Percentiles rank a stretch among this genome's conserved stretches.
phyloP scores from a whole-genome alignment of 305 asterid genomes.

The Euphrasia arctica region DNA sequence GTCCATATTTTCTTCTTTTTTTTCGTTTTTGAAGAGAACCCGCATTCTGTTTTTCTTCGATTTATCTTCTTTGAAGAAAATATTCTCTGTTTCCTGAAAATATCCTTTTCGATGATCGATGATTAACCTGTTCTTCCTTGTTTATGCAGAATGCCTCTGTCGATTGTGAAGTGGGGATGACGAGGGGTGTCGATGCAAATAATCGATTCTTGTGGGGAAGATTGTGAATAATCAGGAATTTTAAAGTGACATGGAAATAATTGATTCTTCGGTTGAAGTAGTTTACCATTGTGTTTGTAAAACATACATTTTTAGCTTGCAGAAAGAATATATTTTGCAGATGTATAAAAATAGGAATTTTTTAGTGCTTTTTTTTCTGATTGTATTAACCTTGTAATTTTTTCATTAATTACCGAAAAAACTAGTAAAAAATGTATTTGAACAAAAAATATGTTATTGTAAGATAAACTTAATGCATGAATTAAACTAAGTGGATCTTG shows the following conservation, averaged over 20 bases:
- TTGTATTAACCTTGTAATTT: too few species aligned
- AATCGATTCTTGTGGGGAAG: constrained; percentile 20
- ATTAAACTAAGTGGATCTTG: too few species aligned
- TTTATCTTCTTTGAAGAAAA: too few species aligned
- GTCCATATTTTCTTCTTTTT: neutral
- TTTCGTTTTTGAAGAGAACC: neutral
- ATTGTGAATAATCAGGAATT: constrained; percentile 26
- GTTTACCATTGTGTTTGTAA: constrained; percentile 1
- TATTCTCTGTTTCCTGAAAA: neutral
- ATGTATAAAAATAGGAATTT: neutral
- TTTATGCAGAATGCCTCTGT: constrained; percentile 15
- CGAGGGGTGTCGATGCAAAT: too few species aligned
- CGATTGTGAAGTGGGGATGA: too few species aligned
- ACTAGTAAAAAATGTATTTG: too few species aligned
- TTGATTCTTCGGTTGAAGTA: too few species aligned
- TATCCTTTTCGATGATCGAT: neutral
- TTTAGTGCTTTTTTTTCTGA: neutral
- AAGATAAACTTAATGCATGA: too few species aligned
- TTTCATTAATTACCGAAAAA: neutral
- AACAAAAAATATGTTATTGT: too few species aligned
- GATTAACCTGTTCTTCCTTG: constrained; percentile 1
- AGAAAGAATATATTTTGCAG: neutral
- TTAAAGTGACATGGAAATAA: constrained; percentile 12
- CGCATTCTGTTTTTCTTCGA: neutral
- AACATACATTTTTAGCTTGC: constrained; percentile 11